These are phyloP conservation scores for Mycosphaerella sp. DNA, from an alignment of 2,329 filamentous ascomycete species.

Conservation along the genomic window DNA sequence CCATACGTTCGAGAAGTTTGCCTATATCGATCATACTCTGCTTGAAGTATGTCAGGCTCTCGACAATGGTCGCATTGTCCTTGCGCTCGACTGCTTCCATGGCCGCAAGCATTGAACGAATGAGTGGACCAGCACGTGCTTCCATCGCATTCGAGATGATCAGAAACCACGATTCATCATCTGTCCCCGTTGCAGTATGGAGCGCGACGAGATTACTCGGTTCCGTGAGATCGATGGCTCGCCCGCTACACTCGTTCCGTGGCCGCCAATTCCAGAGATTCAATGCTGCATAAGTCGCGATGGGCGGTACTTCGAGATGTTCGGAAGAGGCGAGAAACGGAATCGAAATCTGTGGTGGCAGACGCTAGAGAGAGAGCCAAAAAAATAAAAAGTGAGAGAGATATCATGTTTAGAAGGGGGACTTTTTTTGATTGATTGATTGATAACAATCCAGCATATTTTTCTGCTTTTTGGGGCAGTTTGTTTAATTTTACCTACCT, in stretches of 20 bases:
- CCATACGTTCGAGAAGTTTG: conserved; percentile 45
- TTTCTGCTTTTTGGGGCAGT: too few relatives aligned
- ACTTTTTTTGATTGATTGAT: too few relatives aligned
- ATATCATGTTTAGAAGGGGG: too few relatives aligned
- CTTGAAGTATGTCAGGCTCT: conserved; percentile 38
- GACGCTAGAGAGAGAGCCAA: conserved; percentile 37
- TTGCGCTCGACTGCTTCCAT: conserved; percentile 41
- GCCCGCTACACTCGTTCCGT: conserved; percentile 53
- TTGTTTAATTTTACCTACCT: conserved; percentile 27
- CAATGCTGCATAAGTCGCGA: conserved; percentile 86
- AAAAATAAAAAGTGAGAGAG: not conserved
- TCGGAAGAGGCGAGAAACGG: conserved; percentile 72
- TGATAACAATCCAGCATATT: too few relatives aligned
- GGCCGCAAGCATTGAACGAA: conserved; percentile 44
- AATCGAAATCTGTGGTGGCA: conserved; percentile 75
- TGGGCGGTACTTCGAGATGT: conserved; percentile 72
- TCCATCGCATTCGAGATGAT: conserved; percentile 50
- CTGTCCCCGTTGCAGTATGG: conserved; percentile 81
- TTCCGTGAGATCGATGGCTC: conserved; percentile 66
- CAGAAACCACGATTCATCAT: conserved; percentile 85
- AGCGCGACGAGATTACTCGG: conserved; percentile 78
- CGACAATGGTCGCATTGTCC: conserved; percentile 36
- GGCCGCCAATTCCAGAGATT: conserved; percentile 96
- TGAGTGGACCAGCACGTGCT: conserved; percentile 43
- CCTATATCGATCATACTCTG: conserved; percentile 41